Percentiles rank a stretch among this genome's conserved stretches.
Conservation (phyloP, 2,329 filamentous ascomycete genomes). For the Talaromyces rugulosus region DNA sequence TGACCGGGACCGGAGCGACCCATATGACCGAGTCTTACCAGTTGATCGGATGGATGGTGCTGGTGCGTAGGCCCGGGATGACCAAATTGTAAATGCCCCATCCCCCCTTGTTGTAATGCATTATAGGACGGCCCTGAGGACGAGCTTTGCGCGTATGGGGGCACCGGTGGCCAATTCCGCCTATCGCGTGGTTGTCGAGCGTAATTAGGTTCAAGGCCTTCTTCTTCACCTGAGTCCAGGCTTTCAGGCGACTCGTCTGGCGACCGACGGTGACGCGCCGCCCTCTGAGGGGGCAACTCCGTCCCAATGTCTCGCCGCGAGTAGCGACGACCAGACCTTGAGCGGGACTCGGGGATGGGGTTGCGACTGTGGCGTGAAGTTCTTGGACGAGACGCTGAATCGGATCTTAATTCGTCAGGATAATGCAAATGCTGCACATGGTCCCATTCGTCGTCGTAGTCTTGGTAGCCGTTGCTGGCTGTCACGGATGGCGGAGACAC, state of each 20-base stretch:
- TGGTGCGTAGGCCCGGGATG: conserved; percentile 22
- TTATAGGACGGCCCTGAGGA: conserved; percentile 38
- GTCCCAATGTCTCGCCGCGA: conserved; percentile 31
- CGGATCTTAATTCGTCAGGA: conserved; percentile 45
- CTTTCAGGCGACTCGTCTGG: conserved; percentile 56
- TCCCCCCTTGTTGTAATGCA: conserved; percentile 26
- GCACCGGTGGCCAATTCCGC: conserved; percentile 28
- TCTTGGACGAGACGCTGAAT: conserved; percentile 43
- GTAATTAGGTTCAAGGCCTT: conserved; percentile 50
- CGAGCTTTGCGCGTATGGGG: conserved; percentile 36
- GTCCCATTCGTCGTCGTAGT: conserved; percentile 30
- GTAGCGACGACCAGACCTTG: conserved; percentile 34
- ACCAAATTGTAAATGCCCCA: conserved; percentile 22
- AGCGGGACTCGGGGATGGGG: conserved; percentile 32
- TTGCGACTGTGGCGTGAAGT: conserved; percentile 36
- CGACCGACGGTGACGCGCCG: conserved; percentile 41
- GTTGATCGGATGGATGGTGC: conserved; percentile 28
- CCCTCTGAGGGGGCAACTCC: conserved; percentile 24
- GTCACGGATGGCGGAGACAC: conserved; percentile 38
- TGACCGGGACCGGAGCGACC: conserved; percentile 19
- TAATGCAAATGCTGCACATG: conserved; percentile 25
- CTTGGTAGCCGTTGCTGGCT: conserved; percentile 38
- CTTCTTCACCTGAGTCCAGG: conserved; percentile 62
- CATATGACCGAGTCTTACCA: conserved; percentile 27
- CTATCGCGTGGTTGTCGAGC: conserved; percentile 32